Evolutionary conservation across 768 basidiomycete species (phyloP).

Genomic region (Leccinellum rugosiceps): DNA sequence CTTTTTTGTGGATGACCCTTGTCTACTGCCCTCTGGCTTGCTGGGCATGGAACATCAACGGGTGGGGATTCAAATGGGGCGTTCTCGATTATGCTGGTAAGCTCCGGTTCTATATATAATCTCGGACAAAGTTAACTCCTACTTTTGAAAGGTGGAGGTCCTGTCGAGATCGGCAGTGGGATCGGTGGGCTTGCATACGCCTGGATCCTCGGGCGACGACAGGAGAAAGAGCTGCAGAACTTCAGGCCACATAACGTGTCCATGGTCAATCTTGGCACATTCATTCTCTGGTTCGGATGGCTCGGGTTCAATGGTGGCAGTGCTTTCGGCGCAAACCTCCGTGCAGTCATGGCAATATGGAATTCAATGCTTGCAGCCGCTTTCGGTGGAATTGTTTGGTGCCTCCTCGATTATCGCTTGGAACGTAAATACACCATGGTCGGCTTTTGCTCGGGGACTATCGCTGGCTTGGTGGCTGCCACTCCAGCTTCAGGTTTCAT

Average conservation of each 20-base stretch:
- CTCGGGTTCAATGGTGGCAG: slow-evolving; percentile 90
- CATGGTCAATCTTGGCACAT: slow-evolving; percentile 78
- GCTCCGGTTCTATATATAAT: slow-evolving; percentile 13
- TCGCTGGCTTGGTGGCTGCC: slow-evolving; percentile 84
- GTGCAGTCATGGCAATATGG: slow-evolving; percentile 82
- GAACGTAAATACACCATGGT: slow-evolving; percentile 87
- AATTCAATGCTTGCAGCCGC: slow-evolving; percentile 87
- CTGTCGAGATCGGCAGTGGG: slow-evolving; percentile 86
- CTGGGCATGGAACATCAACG: slow-evolving; percentile 79
- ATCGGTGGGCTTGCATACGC: slow-evolving; percentile 83
- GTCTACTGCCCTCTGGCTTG: slow-evolving; percentile 87
- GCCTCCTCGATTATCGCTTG: slow-evolving; percentile 71
- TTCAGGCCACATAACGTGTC: slow-evolving; percentile 90
- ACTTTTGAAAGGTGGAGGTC: slow-evolving; percentile 61
- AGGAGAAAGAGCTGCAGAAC: slow-evolving; percentile 66
- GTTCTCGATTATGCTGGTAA: slow-evolving; percentile 84
- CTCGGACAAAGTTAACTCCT: not conserved
- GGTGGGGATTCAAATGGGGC: slow-evolving; percentile 85
- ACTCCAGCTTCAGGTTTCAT: slow-evolving; percentile 86
- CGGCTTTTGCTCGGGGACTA: slow-evolving; percentile 85
- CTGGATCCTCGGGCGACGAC: slow-evolving; percentile 80
- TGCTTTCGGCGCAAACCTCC: slow-evolving; percentile 83
- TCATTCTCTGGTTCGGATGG: slow-evolving; percentile 87
- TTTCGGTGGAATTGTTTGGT: slow-evolving; percentile 82
- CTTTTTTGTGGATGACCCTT: slow-evolving; percentile 81